Evolutionary conservation across 2,329 filamentous ascomycete species (phyloP).

Genomic region (Penicillium sp.): DNA sequence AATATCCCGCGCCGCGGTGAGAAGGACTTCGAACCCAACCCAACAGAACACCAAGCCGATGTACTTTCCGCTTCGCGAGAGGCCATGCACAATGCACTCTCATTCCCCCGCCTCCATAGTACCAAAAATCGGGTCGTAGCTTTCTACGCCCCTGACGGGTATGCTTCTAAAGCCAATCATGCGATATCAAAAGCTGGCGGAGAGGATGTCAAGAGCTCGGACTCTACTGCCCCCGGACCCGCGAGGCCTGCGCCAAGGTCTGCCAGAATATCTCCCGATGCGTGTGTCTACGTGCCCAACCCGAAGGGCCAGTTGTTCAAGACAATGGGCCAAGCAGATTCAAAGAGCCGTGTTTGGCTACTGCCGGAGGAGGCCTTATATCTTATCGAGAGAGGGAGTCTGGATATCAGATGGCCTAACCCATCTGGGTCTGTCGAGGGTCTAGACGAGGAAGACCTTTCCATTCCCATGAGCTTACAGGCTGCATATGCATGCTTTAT

Average conservation of each 20-base stretch:
- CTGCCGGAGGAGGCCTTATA: constrained; percentile 90
- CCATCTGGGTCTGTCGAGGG: constrained; percentile 31
- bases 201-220: constrained; percentile 15
- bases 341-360: constrained; percentile 71
- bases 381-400: constrained; percentile 77
- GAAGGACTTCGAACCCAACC: constrained; percentile 95
- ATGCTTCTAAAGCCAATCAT: constrained; percentile 19
- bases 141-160: constrained; percentile 67
- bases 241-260: constrained; percentile 12
- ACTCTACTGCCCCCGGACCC: constrained; percentile 12
- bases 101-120: constrained; percentile 72
- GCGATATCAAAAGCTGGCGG: constrained; percentile 17
- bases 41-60: constrained; percentile 75
- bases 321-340: constrained; percentile 71
- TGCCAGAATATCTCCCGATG: constrained; percentile 30
- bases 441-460: constrained; percentile 53
- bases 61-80: constrained; percentile 76
- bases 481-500: constrained; percentile 84
- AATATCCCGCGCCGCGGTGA: constrained; percentile 83
- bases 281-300: constrained; percentile 65
- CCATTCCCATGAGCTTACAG: constrained; percentile 84
- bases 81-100: constrained; percentile 86
- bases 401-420: constrained; percentile 83
- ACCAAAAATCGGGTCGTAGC: constrained; percentile 65
- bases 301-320: constrained; percentile 71